These are phyloP conservation scores for Pseudogymnoascus destructans DNA, from an alignment of 2,329 filamentous ascomycete species.

Conservation along the genomic window DNA sequence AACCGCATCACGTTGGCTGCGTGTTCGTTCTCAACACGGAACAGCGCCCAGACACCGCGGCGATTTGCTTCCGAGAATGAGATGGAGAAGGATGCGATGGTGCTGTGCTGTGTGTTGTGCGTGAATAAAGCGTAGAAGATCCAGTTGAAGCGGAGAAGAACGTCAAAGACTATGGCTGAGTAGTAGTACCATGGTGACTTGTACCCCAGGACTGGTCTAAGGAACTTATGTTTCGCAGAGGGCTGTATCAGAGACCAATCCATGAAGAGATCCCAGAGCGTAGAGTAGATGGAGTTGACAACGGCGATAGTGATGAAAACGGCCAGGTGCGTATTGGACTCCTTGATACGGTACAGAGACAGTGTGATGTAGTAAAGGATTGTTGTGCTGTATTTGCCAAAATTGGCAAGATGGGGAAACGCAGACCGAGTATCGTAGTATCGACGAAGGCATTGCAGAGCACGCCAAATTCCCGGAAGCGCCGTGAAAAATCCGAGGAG, in stretches of 20 bases:
- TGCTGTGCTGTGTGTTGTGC: slow-evolving; percentile 68
- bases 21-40: slow-evolving; percentile 96
- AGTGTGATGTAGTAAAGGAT: slow-evolving; percentile 68
- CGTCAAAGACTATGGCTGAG: slow-evolving; percentile 66
- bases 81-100: slow-evolving; percentile 67
- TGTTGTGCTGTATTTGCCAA: slow-evolving; percentile 78
- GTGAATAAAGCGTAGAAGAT: slow-evolving; percentile 54
- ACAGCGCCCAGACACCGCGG: slow-evolving; percentile 78
- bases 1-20: slow-evolving; percentile 83
- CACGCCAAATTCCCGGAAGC: slow-evolving; percentile 79
- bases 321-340: slow-evolving; percentile 42
- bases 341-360: slow-evolving; percentile 69
- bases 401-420: slow-evolving; percentile 88
- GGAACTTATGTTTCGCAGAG: slow-evolving; percentile 49
- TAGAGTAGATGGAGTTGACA: slow-evolving; percentile 72
- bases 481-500: slow-evolving; percentile 74
- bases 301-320: slow-evolving; percentile 68
- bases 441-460: slow-evolving; percentile 79
- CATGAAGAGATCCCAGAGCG: slow-evolving; percentile 90
- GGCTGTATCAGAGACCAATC: slow-evolving; percentile 87
- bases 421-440: slow-evolving; percentile 75
- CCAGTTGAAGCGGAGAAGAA: slow-evolving; percentile 84
- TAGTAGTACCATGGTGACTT: slow-evolving; percentile 79
- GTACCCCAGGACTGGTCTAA: slow-evolving; percentile 69
- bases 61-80: slow-evolving; percentile 68